Evolutionary conservation across 345 rosid genomes (phyloP).

Genomic region (Salix koriyanagi): DNA sequence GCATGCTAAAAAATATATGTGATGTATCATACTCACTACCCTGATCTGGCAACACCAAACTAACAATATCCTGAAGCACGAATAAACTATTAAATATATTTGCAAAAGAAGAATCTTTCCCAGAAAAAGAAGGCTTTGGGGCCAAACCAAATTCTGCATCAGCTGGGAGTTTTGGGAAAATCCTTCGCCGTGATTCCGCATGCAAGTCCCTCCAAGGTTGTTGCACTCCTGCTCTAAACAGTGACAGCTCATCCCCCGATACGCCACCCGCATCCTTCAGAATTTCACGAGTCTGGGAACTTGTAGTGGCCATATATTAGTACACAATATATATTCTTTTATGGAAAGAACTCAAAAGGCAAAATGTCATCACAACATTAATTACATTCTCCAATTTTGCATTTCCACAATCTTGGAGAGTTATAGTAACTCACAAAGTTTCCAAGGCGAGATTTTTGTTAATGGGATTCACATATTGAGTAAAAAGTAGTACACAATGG

Average conservation of each 20-base stretch:
- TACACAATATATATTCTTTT: not conserved
- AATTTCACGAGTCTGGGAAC: conserved; percentile 62
- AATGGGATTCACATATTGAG: not conserved
- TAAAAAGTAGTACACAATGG: too few relatives aligned
- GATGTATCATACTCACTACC: conserved; percentile 34
- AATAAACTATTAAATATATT: conserved; percentile 43
- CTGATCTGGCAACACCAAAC: conserved; percentile 36
- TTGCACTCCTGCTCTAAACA: conserved; percentile 41
- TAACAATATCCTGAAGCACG: conserved; percentile 55
- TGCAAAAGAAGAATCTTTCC: conserved; percentile 31
- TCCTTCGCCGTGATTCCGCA: conserved; percentile 24
- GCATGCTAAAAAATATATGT: conserved; percentile 61
- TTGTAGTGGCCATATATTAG: conserved; percentile 19
- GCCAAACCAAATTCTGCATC: conserved; percentile 39
- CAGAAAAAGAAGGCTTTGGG: conserved; percentile 22
- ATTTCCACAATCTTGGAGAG: not conserved
- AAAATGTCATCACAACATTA: not conserved
- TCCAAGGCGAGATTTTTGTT: not conserved
- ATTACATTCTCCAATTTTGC: not conserved
- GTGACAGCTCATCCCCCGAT: conserved; percentile 44
- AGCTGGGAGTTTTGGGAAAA: conserved; percentile 12
- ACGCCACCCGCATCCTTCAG: conserved; percentile 49
- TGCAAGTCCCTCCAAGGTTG: conserved; percentile 31
- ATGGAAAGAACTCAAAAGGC: conserved; percentile 1
- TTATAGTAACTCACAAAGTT: not conserved